Base-by-base conservation (phyloP, 805 yeast genomes). In the Candida schatavii region DNA sequence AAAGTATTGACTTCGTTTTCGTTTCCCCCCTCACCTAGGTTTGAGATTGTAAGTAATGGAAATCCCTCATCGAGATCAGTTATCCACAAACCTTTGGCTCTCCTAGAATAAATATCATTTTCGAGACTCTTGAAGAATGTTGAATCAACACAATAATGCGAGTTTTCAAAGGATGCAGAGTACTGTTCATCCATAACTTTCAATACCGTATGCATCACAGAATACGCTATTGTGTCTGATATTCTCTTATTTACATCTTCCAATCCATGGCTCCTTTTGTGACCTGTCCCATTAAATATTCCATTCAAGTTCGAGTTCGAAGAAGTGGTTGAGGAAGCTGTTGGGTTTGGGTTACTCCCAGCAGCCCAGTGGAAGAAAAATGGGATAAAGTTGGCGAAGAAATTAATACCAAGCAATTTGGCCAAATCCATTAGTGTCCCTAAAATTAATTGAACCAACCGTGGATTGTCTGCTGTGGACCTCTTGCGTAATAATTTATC, bases 361-460 rank as follows among this genome's bases (percentile, higher is more conserved):
- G 10, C 15, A 5, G 39, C 31, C 80, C 80, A 77, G 42, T 64
- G 66, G 42, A 63, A 63, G 46, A 75, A 69, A 47, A 66, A 73
- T 2, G 78, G 73, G 3, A 77, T 43, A 37, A 67, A 70, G 46
- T 74, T 74, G 44, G 57, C 65, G 18, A 74, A 50, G 20, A 75
- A 68, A 48, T 77, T 77, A 37, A 75, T 56, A 1, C 82, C 83
- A 40, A 68, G 68, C 21, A 60, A 61, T 9, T 51, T 42, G 17
- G 61, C 42, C 23, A 70, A 43, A 32, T 47, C 50, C 25, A 54
- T 52, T 14, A 66, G 43, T 18, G 59, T 48, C 3, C 48, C 53
- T 3, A 57, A 47, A 21, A 66, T 43, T 5, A 56, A 46, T 0
- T 42, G 39, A 15, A 59, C 51, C 23, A 64, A 46, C 35, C 57